These are phyloP conservation scores for Tricholoma furcatifolium DNA, from an alignment of 768 basidiomycete species.

Conservation along the genomic window DNA sequence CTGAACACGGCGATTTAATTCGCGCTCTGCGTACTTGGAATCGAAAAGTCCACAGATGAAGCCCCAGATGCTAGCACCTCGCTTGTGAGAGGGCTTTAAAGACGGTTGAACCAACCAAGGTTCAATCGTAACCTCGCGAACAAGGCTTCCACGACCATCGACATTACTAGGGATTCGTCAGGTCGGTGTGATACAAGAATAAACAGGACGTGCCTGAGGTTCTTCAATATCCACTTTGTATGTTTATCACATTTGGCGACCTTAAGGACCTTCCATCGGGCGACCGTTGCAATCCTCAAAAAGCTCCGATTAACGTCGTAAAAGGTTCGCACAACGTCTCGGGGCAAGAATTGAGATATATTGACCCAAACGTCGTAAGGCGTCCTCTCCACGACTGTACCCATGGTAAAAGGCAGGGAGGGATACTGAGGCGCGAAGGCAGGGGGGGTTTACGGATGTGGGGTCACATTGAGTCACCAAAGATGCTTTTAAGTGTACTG, in stretches of 20 bases:
- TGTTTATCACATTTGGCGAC: slow-evolving; percentile 18
- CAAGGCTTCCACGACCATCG: slow-evolving; percentile 26
- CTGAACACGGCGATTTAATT: slow-evolving; percentile 29
- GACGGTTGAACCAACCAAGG: slow-evolving; percentile 41
- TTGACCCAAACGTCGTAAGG: slow-evolving; percentile 24
- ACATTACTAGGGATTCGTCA: slow-evolving; percentile 20
- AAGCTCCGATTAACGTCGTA: slow-evolving; percentile 22
- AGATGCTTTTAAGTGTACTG: no score
- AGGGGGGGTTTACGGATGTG: no score
- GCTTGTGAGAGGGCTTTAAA: slow-evolving; percentile 28
- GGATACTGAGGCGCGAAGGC: background rate
- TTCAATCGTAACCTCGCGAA: slow-evolving; percentile 33
- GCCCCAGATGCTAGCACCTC: slow-evolving; percentile 27
- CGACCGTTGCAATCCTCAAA: slow-evolving; percentile 17
- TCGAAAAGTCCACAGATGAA: slow-evolving; percentile 26
- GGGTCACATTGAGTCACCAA: no score
- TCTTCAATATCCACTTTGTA: slow-evolving; percentile 22
- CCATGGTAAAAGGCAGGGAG: slow-evolving; percentile 1
- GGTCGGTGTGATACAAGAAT: background rate
- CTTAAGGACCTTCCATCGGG: slow-evolving; percentile 19
- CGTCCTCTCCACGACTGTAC: slow-evolving; percentile 4
- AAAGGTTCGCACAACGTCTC: slow-evolving; percentile 13
- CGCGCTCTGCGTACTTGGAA: slow-evolving; percentile 28
- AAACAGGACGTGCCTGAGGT: slow-evolving; percentile 18
- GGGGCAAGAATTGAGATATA: slow-evolving; percentile 20